Evolutionary conservation across 441 rosid species (phyloP), one percentile per base, ranked within the genome.

Genomic region (Pelargonium myrrhifolium): DNA sequence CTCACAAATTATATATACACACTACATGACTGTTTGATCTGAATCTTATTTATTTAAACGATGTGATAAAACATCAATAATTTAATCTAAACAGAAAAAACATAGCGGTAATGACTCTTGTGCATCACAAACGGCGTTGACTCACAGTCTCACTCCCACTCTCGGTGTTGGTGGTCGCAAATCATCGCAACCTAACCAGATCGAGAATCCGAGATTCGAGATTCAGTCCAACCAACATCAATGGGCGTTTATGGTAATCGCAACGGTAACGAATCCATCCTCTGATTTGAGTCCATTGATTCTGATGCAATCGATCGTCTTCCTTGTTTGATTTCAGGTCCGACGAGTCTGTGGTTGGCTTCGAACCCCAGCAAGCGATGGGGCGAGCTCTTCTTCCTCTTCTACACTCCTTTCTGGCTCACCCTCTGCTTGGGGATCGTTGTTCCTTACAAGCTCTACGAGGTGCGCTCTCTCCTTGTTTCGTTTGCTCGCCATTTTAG

Each of bases 401-500:
- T 78, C 68, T 93, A 91, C 73, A 91, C 99, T 75, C 99, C 97
- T 0, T 93, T 93, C 72, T 93, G 99, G 99, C 99, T 93, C 60
- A 87, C 95, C 76, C 93, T 93, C 31, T 87, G 84, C 56, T 76
- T 91, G 70, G 99, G 99, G 6, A 84, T 93, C 76, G 84, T 93
- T 40, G 92, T 91, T 66, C 99, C 97, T 11, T 93, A 73, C 79
- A 89, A 88, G 81, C 90, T 93, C 9, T 93, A 93, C 78, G 97
- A 93, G 96, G 98, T 93, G 47, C 56, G 9, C 28, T 43, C 22
- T 22, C 4, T 65, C n/a, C 12, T 10, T 47, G 55, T 14, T n/a
- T 26, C 9, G 31, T n/a, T 65, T 65, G 51, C 9, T 21, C 20
- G 11, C 31, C 11, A 9, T n/a, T 9, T 8, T 35, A 37, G 37